Conservation (phyloP, 2,329 filamentous ascomycete species). For the Cyphellophora europaea region DNA sequence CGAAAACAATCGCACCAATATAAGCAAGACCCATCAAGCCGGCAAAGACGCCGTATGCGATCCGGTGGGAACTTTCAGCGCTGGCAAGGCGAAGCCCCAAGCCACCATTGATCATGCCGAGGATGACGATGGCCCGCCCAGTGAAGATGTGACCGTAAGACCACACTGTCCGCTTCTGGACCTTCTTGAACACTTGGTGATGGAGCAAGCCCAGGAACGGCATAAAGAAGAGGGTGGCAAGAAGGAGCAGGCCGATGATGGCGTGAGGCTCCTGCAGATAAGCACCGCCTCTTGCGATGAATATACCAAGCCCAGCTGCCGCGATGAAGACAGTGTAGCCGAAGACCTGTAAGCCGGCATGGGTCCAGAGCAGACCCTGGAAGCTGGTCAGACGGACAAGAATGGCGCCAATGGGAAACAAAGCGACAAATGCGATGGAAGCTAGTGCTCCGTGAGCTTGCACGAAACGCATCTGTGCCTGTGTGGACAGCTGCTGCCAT, state of each 20-base stretch:
- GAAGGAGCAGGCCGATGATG: constrained; percentile 42
- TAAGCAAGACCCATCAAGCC: constrained; percentile 37
- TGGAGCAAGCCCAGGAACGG: constrained; percentile 40
- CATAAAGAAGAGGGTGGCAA: constrained; percentile 34
- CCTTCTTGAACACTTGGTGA: constrained; percentile 5
- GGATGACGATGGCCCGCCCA: constrained; percentile 37
- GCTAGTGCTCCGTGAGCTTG: too few relatives aligned
- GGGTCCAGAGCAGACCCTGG: constrained; percentile 20
- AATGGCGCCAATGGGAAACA: too few relatives aligned
- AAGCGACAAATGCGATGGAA: too few relatives aligned
- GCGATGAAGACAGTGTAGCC: constrained; percentile 36
- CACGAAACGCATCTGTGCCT: too few relatives aligned
- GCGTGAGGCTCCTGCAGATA: constrained; percentile 34
- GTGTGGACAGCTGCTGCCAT: too few relatives aligned
- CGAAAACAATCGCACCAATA: constrained; percentile 17
- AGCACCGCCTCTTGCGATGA: constrained; percentile 30
- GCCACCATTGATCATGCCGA: constrained; percentile 47
- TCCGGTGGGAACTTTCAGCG: constrained; percentile 20
- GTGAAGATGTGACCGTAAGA: constrained; percentile 44
- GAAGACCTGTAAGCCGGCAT: constrained; percentile 36
- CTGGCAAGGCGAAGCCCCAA: constrained; percentile 39
- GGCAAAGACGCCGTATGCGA: constrained; percentile 41
- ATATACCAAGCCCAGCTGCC: constrained; percentile 42
- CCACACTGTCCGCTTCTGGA: constrained; percentile 25
- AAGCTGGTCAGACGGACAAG: constrained; percentile 17